Conservation (phyloP, 2,329 filamentous ascomycete species). For the Dendryphion nanum region DNA sequence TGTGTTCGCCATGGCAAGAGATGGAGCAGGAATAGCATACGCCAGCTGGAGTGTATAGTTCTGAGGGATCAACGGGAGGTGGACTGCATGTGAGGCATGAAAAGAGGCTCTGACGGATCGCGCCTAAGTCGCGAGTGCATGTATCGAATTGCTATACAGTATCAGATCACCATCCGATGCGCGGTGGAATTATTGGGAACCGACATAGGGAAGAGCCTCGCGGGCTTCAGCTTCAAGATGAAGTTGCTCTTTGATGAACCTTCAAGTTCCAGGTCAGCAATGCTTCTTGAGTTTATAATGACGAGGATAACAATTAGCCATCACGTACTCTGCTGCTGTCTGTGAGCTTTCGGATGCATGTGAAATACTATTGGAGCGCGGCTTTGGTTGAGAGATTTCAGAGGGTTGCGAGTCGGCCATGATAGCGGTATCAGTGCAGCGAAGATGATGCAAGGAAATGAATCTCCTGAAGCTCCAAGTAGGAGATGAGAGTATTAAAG, state of each 20-base stretch:
- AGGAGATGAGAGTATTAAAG: too few relatives aligned
- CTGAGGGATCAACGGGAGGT: constrained; percentile 61
- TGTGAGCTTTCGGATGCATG: constrained; percentile 53
- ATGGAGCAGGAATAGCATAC: constrained; percentile 97
- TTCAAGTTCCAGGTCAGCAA: too few relatives aligned
- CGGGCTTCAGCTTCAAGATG: constrained; percentile 91
- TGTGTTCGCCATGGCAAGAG: constrained; percentile 93
- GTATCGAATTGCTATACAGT: constrained; percentile 76
- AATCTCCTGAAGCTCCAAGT: too few relatives aligned
- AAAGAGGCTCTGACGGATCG: constrained; percentile 84
- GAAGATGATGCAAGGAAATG: too few relatives aligned
- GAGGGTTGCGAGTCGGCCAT: constrained; percentile 30
- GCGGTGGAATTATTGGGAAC: constrained; percentile 29
- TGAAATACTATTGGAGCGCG: constrained; percentile 41
- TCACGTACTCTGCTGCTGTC: constrained; percentile 50
- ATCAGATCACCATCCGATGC: constrained; percentile 12
- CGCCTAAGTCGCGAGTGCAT: constrained; percentile 86
- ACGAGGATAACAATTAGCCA: too few relatives aligned
- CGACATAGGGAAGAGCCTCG: constrained; percentile 88
- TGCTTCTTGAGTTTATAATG: too few relatives aligned
- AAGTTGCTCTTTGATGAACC: constrained; percentile 86
- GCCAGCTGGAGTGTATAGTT: constrained; percentile 70
- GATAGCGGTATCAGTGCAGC: too few relatives aligned
- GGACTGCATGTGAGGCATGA: constrained; percentile 94
- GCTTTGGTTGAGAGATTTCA: constrained; percentile 19